Evolutionary conservation across 2,329 filamentous ascomycete genomes (phyloP), one percentile per base, ranked within the genome.

Genomic region (Alternaria gaisen): DNA sequence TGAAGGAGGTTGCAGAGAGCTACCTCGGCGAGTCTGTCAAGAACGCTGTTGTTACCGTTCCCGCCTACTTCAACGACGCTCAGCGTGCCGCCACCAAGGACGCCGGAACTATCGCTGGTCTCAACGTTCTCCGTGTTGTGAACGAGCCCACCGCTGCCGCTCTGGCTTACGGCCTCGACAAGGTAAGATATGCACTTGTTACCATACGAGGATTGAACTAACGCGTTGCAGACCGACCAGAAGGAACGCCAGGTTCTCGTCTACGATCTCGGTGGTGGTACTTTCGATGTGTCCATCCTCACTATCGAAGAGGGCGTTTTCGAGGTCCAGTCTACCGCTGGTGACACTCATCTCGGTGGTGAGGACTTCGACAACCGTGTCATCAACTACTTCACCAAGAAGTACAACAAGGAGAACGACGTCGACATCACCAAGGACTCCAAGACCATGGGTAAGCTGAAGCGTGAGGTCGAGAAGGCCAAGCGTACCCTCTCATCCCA

Each of bases 361-460:
- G 94, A 98, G 83, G 94, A 98, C 85, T 98, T 98, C 81, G 94
- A 98, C 82, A 93, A 98, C 88, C 91, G 94, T 80, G 87, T 98
- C 81, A 97, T 98, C 85, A 93, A 91, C 87, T 87, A 94, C 89
- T 93, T 98, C 80, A 90, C 91, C 86, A 97, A 98, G 91, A 86
- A 87, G 74, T 98, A 97, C 90, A 98, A 98, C 90, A 97, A 97
- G 91, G 95, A 97, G 88, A 88, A 97, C 86, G 84, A 83, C 73
- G 93, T 96, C 71, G 93, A 99, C 74, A 88, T 98, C 79, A 91
- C 90, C 84, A 96, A 96, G 87, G 93, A 98, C 79, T 84, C 90
- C 70, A 97, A 97, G 91, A 91, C 94, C 71, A 98, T 98, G 94
- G 93, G 94, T 85, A 99, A 98, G 86, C 89, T 99, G 74, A 98